Conservation (phyloP, 2,329 filamentous ascomycete genomes). For the Aspergillus niger region DNA sequence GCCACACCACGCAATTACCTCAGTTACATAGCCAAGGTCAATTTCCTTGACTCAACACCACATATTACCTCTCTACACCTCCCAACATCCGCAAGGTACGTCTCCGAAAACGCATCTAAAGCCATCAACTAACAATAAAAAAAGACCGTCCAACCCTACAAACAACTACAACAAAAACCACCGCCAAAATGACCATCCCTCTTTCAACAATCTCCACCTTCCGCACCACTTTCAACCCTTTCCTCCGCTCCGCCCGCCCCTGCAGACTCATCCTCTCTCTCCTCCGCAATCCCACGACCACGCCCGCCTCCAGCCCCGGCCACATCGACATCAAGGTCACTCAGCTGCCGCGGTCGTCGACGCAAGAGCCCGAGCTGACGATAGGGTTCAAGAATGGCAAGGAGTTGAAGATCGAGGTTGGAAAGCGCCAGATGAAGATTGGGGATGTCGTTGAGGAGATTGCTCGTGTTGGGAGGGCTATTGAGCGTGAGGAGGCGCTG, state of each 20-base stretch:
- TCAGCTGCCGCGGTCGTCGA: conserved; percentile 70
- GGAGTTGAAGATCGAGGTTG: conserved; percentile 78
- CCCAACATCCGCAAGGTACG: neutral
- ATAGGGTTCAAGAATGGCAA: conserved; percentile 97
- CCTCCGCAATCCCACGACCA: conserved; percentile 78
- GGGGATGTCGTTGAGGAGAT: conserved; percentile 86
- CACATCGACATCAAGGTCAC: conserved; percentile 76
- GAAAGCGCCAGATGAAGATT: conserved; percentile 76
- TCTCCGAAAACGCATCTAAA: neutral
- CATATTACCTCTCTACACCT: neutral
- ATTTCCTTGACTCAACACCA: neutral
- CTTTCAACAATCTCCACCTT: conserved; percentile 66
- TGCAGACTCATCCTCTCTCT: conserved; percentile 85
- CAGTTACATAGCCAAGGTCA: neutral
- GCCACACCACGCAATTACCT: neutral
- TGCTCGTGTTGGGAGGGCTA: conserved; percentile 78
- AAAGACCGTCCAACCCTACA: neutral
- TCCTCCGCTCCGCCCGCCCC: conserved; percentile 75
- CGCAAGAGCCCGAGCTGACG: conserved; percentile 67
- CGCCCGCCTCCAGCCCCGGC: conserved; percentile 72
- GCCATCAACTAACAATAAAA: neutral
- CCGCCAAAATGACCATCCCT: conserved; percentile 39
- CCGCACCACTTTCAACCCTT: conserved; percentile 87
- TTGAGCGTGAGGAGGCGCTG: conserved; percentile 83
- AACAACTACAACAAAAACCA: neutral